phyloP scores from a whole-genome alignment of 768 basidiomycete genomes.

The Tylopilus plumbeoviolaceoides region DNA sequence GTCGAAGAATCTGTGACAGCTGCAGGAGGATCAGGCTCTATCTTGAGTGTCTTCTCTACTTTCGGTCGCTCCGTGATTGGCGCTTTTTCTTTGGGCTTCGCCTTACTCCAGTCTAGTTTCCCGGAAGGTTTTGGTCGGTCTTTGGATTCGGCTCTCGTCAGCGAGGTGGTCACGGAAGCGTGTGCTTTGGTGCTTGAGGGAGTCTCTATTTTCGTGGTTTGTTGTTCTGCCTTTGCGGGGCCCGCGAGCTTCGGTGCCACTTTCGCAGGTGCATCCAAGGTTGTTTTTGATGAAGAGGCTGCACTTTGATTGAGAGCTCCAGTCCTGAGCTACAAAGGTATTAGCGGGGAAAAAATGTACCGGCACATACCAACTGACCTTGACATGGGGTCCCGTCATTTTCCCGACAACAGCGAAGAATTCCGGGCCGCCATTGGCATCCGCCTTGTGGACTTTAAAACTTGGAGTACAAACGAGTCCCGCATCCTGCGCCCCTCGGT shows the following conservation, averaged over 20 bases:
- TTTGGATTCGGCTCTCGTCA: constrained; percentile 17
- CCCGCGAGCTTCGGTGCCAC: constrained; percentile 9
- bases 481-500: constrained; percentile 36
- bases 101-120: constrained; percentile 61
- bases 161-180: constrained; percentile 21
- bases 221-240: constrained; percentile 12
- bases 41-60: constrained; percentile 19
- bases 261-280: constrained; percentile 30
- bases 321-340: constrained; percentile 13
- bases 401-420: constrained; percentile 35
- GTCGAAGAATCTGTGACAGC: not conserved
- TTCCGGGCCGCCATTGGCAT: constrained; percentile 24
- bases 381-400: constrained; percentile 42
- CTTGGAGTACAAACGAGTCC: constrained; percentile 37
- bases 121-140: constrained; percentile 38
- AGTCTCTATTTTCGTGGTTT: constrained; percentile 20
- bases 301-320: constrained; percentile 5
- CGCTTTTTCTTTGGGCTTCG: constrained; percentile 41
- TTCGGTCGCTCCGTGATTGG: constrained; percentile 2
- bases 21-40: not conserved
- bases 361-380: constrained; percentile 32
- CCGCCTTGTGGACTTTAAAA: constrained; percentile 29
- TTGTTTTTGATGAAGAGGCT: constrained; percentile 43
- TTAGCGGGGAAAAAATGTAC: not conserved
- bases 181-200: constrained; percentile 25